These are phyloP conservation scores for Fusarium mexicanum DNA, from an alignment of 2,329 filamentous ascomycete species.

Conservation along the genomic window DNA sequence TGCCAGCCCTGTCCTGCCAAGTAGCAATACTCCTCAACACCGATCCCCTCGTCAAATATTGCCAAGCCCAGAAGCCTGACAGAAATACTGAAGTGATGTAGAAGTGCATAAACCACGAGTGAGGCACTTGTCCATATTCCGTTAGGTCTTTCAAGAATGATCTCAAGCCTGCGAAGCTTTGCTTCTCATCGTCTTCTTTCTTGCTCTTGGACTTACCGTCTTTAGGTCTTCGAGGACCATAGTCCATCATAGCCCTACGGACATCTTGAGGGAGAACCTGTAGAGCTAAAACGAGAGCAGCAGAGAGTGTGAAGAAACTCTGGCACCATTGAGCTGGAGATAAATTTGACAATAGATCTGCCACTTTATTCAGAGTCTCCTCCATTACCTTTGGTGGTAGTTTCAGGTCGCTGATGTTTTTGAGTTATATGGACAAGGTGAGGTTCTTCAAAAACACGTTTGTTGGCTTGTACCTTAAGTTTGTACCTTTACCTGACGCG, in stretches of 20 bases:
- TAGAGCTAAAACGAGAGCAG: constrained; percentile 53
- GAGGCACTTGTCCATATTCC: constrained; percentile 71
- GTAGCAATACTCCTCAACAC: constrained; percentile 60
- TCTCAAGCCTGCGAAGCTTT: constrained; percentile 28
- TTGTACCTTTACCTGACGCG: background rate
- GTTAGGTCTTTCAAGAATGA: constrained; percentile 46
- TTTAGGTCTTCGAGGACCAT: constrained; percentile 57
- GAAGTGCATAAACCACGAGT: constrained; percentile 90
- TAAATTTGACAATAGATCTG: constrained; percentile 4
- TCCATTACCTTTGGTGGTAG: background rate
- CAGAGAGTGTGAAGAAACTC: constrained; percentile 57
- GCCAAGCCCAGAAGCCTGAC: constrained; percentile 78
- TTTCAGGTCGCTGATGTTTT: background rate
- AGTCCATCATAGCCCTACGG: constrained; percentile 58
- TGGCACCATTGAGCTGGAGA: constrained; percentile 54
- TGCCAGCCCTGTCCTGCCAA: constrained; percentile 46
- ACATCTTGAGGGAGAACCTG: constrained; percentile 56
- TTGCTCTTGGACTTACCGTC: constrained; percentile 29
- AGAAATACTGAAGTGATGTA: constrained; percentile 77
- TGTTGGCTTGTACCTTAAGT: background rate
- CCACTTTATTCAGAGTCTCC: constrained; percentile 6
- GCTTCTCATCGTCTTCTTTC: constrained; percentile 1
- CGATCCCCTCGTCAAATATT: constrained; percentile 66
- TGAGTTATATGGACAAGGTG: background rate
- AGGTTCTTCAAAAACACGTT: constrained; percentile 3